Evolutionary conservation across 768 basidiomycete species (phyloP).

Genomic region (Pulveroboletus sp.): DNA sequence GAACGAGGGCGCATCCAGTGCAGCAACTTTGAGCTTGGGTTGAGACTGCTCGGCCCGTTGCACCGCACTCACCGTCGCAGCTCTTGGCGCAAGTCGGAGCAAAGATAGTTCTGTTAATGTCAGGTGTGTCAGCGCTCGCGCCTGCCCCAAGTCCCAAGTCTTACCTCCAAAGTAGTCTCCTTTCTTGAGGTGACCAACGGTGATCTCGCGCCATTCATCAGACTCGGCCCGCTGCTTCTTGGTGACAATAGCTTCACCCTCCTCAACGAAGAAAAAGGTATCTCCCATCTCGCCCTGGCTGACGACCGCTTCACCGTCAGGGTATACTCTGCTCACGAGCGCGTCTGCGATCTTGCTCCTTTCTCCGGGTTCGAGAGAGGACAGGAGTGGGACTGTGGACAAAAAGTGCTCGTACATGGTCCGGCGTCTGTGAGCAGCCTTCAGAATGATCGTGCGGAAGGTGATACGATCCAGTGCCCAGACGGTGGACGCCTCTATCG

Average conservation of each 20-base stretch:
- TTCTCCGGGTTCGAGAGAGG: constrained; percentile 81
- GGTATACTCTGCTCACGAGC: constrained; percentile 75
- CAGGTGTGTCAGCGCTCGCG: background rate
- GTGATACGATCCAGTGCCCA: constrained; percentile 98
- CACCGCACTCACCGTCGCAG: constrained; percentile 91
- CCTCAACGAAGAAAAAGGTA: constrained; percentile 97
- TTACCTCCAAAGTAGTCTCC: constrained; percentile 98
- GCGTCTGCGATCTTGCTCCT: constrained; percentile 97
- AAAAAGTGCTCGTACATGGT: constrained; percentile 98
- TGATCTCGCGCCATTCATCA: constrained; percentile 57
- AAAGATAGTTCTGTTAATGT: constrained; percentile 75
- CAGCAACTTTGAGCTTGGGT: constrained; percentile 86
- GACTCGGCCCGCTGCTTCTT: constrained; percentile 63
- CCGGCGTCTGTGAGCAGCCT: constrained; percentile 83
- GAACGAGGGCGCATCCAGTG: constrained; percentile 89
- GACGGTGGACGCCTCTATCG: constrained; percentile 75
- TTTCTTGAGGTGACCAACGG: constrained; percentile 73
- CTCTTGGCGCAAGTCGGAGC: constrained; percentile 82
- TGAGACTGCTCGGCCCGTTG: constrained; percentile 38
- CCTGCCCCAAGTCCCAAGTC: too few relatives aligned
- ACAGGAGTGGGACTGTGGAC: constrained; percentile 82
- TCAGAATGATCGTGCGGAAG: constrained; percentile 95
- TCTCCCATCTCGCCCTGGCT: constrained; percentile 93
- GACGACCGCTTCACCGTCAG: constrained; percentile 85
- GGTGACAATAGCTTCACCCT: constrained; percentile 84